A percentile compares a stretch with the other conserved stretches of the same genome.
These are phyloP conservation scores for Sedum album DNA, from an alignment of 164 flowering plant species.

Conservation along the genomic window DNA sequence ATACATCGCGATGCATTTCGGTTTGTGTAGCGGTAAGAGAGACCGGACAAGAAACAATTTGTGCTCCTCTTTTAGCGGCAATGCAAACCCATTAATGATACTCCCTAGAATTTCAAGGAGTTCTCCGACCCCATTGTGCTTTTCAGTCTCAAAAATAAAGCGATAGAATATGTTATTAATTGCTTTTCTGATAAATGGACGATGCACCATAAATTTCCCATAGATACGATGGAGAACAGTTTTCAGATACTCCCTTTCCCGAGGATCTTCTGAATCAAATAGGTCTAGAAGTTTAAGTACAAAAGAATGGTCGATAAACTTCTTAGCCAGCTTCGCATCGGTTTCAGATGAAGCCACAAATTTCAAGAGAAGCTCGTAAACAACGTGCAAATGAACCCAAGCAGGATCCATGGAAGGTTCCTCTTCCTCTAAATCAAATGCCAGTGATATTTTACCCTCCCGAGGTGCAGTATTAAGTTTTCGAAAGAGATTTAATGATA, in stretches of 20 bases:
- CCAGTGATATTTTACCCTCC: not conserved
- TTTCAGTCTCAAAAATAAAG: conserved; percentile 8
- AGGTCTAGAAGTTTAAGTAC: conserved; percentile 5
- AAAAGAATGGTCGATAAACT: conserved; percentile 8
- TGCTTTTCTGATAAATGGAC: conserved; percentile 8
- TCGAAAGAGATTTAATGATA: not conserved
- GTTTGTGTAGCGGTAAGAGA: conserved; percentile 8
- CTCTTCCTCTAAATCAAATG: conserved; percentile 8
- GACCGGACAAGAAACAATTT: conserved; percentile 8
- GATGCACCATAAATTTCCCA: conserved; percentile 7
- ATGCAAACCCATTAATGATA: conserved; percentile 8
- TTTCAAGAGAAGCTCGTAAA: conserved; percentile 3
- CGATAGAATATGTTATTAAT: conserved; percentile 9
- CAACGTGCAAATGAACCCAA: conserved; percentile 8
- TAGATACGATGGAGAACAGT: conserved; percentile 9
- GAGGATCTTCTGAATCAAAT: conserved; percentile 4
- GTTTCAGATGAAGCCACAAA: conserved; percentile 4
- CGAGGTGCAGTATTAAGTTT: conserved; percentile 5
- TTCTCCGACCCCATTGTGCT: conserved; percentile 8
- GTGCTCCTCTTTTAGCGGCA: conserved; percentile 10
- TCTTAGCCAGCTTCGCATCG: conserved; percentile 9
- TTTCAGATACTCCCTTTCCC: conserved; percentile 9
- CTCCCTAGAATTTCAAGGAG: conserved; percentile 8
- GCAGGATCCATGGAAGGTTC: conserved; percentile 11
- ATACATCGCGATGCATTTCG: conserved; percentile 9